These are phyloP conservation scores for Stephania japonica DNA, from an alignment of 164 flowering plant genomes.

Conservation along the genomic window DNA sequence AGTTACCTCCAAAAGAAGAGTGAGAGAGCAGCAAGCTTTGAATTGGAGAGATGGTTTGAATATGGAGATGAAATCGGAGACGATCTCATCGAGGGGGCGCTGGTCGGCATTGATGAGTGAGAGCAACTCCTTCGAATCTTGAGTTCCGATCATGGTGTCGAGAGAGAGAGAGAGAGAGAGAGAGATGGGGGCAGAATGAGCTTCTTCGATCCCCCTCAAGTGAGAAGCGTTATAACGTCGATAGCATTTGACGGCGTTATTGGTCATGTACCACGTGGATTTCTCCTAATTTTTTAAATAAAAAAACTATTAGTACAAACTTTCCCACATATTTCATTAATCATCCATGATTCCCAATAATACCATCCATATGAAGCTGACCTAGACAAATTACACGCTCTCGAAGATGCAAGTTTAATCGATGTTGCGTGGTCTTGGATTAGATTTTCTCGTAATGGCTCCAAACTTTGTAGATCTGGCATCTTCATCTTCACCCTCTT, in stretches of 20 bases:
- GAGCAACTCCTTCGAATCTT: constrained; percentile 36
- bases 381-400: too few species aligned
- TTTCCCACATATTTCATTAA: too few species aligned
- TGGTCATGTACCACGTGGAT: neutral
- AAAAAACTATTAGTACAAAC: too few species aligned
- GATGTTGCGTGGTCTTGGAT: too few species aligned
- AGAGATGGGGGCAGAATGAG: neutral
- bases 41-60: constrained; percentile 46
- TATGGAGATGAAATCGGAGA: constrained; percentile 46
- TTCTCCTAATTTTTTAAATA: too few species aligned
- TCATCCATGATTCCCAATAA: too few species aligned
- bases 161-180: neutral
- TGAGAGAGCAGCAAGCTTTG: constrained; percentile 47
- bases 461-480: too few species aligned
- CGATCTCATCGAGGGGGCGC: constrained; percentile 44
- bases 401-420: too few species aligned
- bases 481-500: too few species aligned
- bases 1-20: constrained; percentile 45
- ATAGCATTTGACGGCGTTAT: neutral
- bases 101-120: constrained; percentile 39
- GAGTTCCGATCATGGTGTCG: constrained; percentile 31
- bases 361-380: too few species aligned
- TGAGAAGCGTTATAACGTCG: neutral
- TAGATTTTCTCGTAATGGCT: too few species aligned
- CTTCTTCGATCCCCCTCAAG: neutral